Percentiles rank a stretch among this genome's conserved stretches.
These are phyloP conservation scores for Camelina laxa DNA, from an alignment of 345 rosid species.

Conservation along the genomic window DNA sequence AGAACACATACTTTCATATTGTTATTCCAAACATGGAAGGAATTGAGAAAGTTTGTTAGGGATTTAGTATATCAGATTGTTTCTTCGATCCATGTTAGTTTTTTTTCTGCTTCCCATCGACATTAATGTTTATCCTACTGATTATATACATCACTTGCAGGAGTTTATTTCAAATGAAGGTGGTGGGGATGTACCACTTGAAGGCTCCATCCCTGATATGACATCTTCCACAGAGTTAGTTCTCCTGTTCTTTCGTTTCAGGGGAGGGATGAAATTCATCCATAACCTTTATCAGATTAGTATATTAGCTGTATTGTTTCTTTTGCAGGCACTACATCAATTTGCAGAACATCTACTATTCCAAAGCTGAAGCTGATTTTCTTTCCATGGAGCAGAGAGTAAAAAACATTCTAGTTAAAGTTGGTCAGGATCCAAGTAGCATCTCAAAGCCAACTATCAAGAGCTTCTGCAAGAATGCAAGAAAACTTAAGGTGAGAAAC, in stretches of 20 bases:
- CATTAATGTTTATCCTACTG: constrained; percentile 1
- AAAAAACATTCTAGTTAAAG: constrained; percentile 61
- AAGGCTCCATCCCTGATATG: constrained; percentile 97
- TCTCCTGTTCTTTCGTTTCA: constrained; percentile 23
- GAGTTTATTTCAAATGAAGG: constrained; percentile 91
- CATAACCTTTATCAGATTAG: constrained; percentile 17
- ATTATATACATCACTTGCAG: constrained; percentile 47
- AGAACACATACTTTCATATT: background rate
- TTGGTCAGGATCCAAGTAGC: constrained; percentile 71
- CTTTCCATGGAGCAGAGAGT: constrained; percentile 71
- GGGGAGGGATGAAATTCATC: background rate
- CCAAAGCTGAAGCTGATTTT: constrained; percentile 92
- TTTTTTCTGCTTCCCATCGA: constrained; percentile 11
- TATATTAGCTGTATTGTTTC: constrained; percentile 22
- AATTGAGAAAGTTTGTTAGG: constrained; percentile 1
- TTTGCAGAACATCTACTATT: constrained; percentile 89
- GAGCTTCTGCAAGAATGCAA: constrained; percentile 87
- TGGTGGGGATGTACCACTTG: constrained; percentile 88
- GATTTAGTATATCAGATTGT: constrained; percentile 10
- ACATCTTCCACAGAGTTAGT: constrained; percentile 98
- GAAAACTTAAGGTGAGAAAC: constrained; percentile 76
- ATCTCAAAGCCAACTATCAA: constrained; percentile 69
- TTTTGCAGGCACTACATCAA: constrained; percentile 77
- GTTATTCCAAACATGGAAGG: background rate
- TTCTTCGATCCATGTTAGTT: background rate